phyloP scores from a whole-genome alignment of 2,329 filamentous ascomycete genomes.

The Rutstroemia sp. region DNA sequence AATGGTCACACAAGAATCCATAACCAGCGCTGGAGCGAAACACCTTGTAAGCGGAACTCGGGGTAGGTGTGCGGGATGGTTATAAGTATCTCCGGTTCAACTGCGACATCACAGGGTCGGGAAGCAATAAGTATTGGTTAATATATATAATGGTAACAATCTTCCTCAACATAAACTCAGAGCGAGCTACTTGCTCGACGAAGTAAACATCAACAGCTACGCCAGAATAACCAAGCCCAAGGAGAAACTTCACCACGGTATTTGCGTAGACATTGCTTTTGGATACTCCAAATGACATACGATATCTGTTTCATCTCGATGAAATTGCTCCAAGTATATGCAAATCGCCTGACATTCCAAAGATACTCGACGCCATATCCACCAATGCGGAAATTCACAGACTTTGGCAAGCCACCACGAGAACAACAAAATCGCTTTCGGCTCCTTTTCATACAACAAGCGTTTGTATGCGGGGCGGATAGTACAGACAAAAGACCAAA shows the following conservation, averaged over 20 bases:
- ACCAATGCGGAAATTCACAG: conserved; percentile 37
- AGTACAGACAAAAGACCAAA: conserved; percentile 40
- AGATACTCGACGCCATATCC: conserved; percentile 37
- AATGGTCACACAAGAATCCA: too few relatives aligned
- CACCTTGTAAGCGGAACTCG: too few relatives aligned
- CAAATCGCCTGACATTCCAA: conserved; percentile 44
- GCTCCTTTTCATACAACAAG: conserved; percentile 44
- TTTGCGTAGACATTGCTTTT: conserved; percentile 2
- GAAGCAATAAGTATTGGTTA: too few relatives aligned
- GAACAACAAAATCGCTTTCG: conserved; percentile 46
- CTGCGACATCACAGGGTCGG: too few relatives aligned
- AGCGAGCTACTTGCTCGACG: too few relatives aligned
- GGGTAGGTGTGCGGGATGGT: too few relatives aligned
- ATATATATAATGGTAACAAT: too few relatives aligned
- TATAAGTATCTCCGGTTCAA: too few relatives aligned
- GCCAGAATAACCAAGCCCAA: not conserved
- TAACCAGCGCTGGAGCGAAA: too few relatives aligned
- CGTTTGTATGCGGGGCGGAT: conserved; percentile 37
- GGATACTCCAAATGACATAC: conserved; percentile 15
- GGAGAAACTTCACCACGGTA: not conserved
- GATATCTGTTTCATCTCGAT: conserved; percentile 15
- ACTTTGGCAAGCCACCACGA: conserved; percentile 49
- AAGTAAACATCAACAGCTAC: not conserved
- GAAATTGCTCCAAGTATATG: conserved; percentile 33
- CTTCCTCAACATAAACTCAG: too few relatives aligned